phyloP scores from a whole-genome alignment of 495 filamentous ascomycete species.

The Xylaria scruposa region DNA sequence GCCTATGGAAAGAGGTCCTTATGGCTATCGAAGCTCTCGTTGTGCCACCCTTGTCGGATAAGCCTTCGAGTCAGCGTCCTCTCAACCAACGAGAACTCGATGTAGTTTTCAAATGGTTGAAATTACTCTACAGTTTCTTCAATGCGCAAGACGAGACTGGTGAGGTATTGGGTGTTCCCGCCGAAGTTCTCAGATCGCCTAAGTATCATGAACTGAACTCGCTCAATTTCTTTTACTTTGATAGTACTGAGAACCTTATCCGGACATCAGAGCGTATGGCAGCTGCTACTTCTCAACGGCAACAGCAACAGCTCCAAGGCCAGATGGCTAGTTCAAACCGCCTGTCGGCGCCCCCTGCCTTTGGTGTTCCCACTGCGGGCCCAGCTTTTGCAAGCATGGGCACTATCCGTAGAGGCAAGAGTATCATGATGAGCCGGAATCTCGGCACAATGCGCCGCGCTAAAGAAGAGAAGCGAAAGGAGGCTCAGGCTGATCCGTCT shows the following conservation, averaged over 20 bases:
- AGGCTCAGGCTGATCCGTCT: slow-evolving; percentile 94
- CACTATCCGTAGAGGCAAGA: slow-evolving; percentile 81
- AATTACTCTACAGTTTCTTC: slow-evolving; percentile 94
- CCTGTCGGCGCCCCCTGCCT: slow-evolving; percentile 71
- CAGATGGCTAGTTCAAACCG: slow-evolving; percentile 58
- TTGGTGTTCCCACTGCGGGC: slow-evolving; percentile 58
- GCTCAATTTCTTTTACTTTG: slow-evolving; percentile 98
- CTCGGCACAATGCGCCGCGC: slow-evolving; percentile 94
- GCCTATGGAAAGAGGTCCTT: slow-evolving; percentile 97
- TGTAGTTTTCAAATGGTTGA: slow-evolving; percentile 92
- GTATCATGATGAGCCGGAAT: slow-evolving; percentile 93
- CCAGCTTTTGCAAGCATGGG: slow-evolving; percentile 72
- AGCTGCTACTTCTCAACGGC: slow-evolving; percentile 79
- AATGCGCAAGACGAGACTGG: slow-evolving; percentile 90
- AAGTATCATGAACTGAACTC: slow-evolving; percentile 98
- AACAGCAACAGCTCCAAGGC: slow-evolving; percentile 64
- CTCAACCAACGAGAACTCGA: slow-evolving; percentile 91
- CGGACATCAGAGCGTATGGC: slow-evolving; percentile 95
- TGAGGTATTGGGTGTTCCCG: slow-evolving; percentile 83
- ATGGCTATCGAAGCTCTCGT: slow-evolving; percentile 88
- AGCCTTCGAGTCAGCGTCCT: slow-evolving; percentile 86
- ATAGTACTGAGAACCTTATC: slow-evolving; percentile 88
- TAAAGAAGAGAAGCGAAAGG: slow-evolving; percentile 93
- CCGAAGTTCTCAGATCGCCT: slow-evolving; percentile 90
- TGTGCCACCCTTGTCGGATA: slow-evolving; percentile 94